Evolutionary conservation across 305 asterid species (phyloP).

Genomic region (Solanum hybrid): DNA sequence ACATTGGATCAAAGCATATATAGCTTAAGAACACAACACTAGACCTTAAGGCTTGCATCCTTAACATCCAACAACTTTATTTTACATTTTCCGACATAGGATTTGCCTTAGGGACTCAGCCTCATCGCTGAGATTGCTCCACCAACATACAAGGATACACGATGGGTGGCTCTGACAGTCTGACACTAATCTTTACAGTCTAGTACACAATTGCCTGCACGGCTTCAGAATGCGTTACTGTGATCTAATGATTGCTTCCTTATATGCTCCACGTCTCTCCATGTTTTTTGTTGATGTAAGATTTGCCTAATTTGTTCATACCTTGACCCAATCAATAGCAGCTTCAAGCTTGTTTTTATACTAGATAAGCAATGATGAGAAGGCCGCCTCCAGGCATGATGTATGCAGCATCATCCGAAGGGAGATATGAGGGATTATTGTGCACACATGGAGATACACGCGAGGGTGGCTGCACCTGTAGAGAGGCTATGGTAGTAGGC

Average conservation of each 20-base stretch:
- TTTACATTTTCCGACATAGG: not conserved
- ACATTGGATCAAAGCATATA: not conserved
- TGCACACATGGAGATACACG: not conserved
- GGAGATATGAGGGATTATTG: not conserved
- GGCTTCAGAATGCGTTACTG: not conserved
- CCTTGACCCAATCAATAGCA: not conserved
- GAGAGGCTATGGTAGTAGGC: not conserved
- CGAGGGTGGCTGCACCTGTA: not conserved
- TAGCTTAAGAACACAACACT: not conserved
- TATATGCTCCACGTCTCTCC: not conserved
- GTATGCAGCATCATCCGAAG: not conserved
- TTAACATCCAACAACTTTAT: not conserved
- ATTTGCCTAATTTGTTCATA: not conserved
- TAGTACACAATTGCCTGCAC: not conserved
- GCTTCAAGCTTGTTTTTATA: not conserved
- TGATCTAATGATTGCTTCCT: not conserved
- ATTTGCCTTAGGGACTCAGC: not conserved
- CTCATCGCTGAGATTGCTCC: not conserved
- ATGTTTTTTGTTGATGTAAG: not conserved
- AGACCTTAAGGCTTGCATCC: not conserved
- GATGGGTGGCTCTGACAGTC: not conserved
- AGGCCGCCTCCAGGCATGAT: not conserved
- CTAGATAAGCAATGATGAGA: not conserved
- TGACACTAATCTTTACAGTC: not conserved
- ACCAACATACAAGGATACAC: not conserved